Evolutionary conservation across 1,284 basidiomycete species (phyloP).

Genomic region (Ganoderma boninense): DNA sequence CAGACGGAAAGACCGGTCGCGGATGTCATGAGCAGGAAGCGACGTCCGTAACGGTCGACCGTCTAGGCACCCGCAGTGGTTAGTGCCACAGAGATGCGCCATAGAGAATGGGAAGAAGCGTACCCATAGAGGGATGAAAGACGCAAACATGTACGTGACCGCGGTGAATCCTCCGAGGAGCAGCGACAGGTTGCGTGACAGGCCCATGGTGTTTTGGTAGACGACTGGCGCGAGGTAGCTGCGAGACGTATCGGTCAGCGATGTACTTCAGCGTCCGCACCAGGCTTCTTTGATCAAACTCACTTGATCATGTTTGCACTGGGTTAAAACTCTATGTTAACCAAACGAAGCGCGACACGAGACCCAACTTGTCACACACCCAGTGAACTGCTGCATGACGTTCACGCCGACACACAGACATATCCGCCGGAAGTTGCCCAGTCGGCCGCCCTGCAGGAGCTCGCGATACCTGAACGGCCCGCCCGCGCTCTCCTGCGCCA

Average conservation of each 20-base stretch:
- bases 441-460: slow-evolving; percentile 48
- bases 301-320: slow-evolving; percentile 33
- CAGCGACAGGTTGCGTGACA: slow-evolving; percentile 50
- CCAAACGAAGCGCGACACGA: background rate
- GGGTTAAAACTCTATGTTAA: background rate
- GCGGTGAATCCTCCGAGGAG: slow-evolving; percentile 51
- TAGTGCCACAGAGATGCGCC: background rate
- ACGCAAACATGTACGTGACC: slow-evolving; percentile 53
- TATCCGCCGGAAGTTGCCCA: slow-evolving; percentile 53
- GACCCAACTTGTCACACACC: slow-evolving; percentile 34
- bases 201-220: slow-evolving; percentile 54
- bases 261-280: no score
- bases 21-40: slow-evolving; percentile 49
- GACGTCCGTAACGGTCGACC: slow-evolving; percentile 50
- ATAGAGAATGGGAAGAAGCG: slow-evolving; percentile 3
- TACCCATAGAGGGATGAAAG: slow-evolving; percentile 54
- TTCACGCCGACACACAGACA: slow-evolving; percentile 50
- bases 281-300: background rate
- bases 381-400: slow-evolving; percentile 54
- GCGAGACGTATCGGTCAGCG: background rate
- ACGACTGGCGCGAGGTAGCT: slow-evolving; percentile 52
- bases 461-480: slow-evolving; percentile 43
- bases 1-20: slow-evolving; percentile 46
- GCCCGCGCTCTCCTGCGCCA: slow-evolving; percentile 50
- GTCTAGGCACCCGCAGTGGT: slow-evolving; percentile 39